Conservation (phyloP, 805 yeast species). For the Saturnispora sanitii region DNA sequence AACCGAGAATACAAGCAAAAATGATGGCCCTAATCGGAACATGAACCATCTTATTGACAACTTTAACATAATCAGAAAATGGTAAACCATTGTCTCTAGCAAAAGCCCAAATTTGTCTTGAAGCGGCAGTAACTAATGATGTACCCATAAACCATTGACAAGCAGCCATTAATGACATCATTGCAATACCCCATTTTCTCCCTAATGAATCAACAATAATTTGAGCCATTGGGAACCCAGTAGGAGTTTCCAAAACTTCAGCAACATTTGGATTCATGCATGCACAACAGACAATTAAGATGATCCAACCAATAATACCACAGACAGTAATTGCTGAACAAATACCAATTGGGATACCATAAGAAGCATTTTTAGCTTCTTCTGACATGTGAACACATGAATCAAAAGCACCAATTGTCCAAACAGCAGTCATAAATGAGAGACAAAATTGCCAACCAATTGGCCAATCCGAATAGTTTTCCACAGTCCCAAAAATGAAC, state of each 20-base stretch:
- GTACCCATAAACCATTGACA: constrained; percentile 61
- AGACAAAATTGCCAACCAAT: constrained; percentile 43
- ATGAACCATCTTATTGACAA: constrained; percentile 40
- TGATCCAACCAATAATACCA: constrained; percentile 47
- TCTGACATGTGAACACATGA: constrained; percentile 64
- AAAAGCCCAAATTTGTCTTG: constrained; percentile 67
- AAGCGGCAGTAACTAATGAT: constrained; percentile 49
- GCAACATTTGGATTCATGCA: constrained; percentile 39
- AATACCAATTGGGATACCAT: constrained; percentile 56
- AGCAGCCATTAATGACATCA: constrained; percentile 46
- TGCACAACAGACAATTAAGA: constrained; percentile 43
- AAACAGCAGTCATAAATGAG: constrained; percentile 47
- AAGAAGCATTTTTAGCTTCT: constrained; percentile 52
- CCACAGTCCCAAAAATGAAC: constrained; percentile 44
- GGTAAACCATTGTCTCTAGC: constrained; percentile 71
- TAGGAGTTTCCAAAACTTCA: constrained; percentile 31
- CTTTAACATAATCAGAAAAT: constrained; percentile 41
- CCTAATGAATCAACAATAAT: constrained; percentile 52
- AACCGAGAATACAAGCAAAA: constrained; percentile 38
- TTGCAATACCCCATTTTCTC: constrained; percentile 50
- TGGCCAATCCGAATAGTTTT: constrained; percentile 44
- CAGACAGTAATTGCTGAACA: constrained; percentile 46
- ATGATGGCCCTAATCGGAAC: constrained; percentile 56
- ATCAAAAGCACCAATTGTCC: constrained; percentile 69
- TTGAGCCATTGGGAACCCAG: constrained; percentile 58